These are phyloP conservation scores for Colletotrichum australisinense DNA, from an alignment of 2,329 filamentous ascomycete species.

Conservation along the genomic window DNA sequence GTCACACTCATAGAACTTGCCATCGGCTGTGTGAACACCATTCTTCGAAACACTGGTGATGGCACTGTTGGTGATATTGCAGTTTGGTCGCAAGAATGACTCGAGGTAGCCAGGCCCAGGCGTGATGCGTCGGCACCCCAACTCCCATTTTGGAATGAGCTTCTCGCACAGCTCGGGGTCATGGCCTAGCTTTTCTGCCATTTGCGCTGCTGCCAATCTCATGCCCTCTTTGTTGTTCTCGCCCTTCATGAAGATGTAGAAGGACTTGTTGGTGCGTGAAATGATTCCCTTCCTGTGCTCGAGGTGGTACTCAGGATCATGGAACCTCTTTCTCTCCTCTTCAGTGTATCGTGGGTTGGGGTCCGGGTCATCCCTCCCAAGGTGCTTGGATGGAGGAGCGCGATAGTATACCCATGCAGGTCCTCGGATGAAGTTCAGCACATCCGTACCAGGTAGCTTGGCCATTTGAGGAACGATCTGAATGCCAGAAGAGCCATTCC, in stretches of 20 bases:
- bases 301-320: slow-evolving; percentile 52
- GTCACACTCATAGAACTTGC: slow-evolving; percentile 35
- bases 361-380: slow-evolving; percentile 42
- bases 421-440: slow-evolving; percentile 45
- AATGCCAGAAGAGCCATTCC: background rate
- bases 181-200: slow-evolving; percentile 52
- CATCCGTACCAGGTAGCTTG: background rate
- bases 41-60: slow-evolving; percentile 33
- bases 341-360: slow-evolving; percentile 42
- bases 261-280: slow-evolving; percentile 42
- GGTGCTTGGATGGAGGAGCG: slow-evolving; percentile 45
- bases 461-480: background rate
- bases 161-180: background rate
- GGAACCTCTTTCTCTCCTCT: slow-evolving; percentile 52
- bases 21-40: slow-evolving; percentile 29
- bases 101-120: slow-evolving; percentile 39
- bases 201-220: slow-evolving; percentile 54
- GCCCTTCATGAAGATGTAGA: slow-evolving; percentile 51
- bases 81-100: slow-evolving; percentile 35
- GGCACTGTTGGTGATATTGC: slow-evolving; percentile 35
- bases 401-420: slow-evolving; percentile 50
- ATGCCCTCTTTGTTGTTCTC: slow-evolving; percentile 49
- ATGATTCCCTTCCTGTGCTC: slow-evolving; percentile 55
- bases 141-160: slow-evolving; percentile 27
- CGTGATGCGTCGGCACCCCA: slow-evolving; percentile 38